Evolutionary conservation across 257 asterid genomes (phyloP).

Genomic region (Marsdenia floribunda): DNA sequence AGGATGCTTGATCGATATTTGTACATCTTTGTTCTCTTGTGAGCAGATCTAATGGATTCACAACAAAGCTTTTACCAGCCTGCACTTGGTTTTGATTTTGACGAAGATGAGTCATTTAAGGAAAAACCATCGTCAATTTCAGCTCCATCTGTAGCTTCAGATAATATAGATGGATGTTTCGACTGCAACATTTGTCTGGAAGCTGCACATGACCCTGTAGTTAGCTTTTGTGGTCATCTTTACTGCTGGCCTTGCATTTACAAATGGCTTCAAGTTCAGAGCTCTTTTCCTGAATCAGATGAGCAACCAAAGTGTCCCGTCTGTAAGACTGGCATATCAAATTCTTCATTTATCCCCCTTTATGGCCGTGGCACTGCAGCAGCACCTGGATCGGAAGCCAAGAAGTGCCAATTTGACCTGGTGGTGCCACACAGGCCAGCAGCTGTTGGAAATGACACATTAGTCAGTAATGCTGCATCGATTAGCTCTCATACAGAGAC

Average conservation of each 20-base stretch:
- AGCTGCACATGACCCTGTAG: conserved; percentile 73
- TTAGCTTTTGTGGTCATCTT: conserved; percentile 85
- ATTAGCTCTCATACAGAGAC: conserved; percentile 26
- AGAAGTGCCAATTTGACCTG: conserved; percentile 39
- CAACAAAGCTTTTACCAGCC: conserved; percentile 41
- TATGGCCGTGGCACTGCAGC: conserved; percentile 70
- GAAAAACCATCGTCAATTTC: conserved; percentile 37
- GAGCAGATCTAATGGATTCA: conserved; percentile 57
- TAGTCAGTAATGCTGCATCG: conserved; percentile 28
- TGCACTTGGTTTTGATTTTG: conserved; percentile 30
- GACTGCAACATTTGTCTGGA: conserved; percentile 90
- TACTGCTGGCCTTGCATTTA: conserved; percentile 96
- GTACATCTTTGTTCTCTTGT: conserved; percentile 2
- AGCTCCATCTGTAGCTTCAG: conserved; percentile 32
- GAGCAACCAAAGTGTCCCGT: conserved; percentile 74
- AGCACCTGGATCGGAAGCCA: conserved; percentile 42
- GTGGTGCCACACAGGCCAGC: conserved; percentile 67
- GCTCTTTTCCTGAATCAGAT: conserved; percentile 41
- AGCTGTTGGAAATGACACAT: conserved; percentile 34
- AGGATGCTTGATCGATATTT: background rate
- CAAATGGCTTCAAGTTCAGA: conserved; percentile 73
- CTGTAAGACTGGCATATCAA: conserved; percentile 65
- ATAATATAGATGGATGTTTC: conserved; percentile 48
- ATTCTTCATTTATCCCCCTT: conserved; percentile 69
- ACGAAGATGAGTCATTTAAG: conserved; percentile 34